phyloP scores from a whole-genome alignment of 345 rosid genomes.

The Ricinus communis region DNA sequence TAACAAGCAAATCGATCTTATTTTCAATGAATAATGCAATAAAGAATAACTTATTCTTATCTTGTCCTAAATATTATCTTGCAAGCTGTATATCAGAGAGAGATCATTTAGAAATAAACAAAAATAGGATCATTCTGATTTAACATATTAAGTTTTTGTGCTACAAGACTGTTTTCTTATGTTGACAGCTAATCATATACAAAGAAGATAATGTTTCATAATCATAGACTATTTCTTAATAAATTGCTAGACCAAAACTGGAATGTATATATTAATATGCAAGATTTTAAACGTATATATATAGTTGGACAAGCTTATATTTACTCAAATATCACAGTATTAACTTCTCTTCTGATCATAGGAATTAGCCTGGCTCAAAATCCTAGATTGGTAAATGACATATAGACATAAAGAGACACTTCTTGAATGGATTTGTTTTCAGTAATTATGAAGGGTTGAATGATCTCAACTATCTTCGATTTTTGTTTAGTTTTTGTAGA shows the following conservation, averaged over 20 bases:
- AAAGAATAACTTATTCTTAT: not conserved
- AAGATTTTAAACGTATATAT: no score
- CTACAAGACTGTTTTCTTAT: not conserved
- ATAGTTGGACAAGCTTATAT: no score
- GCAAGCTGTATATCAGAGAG: not conserved
- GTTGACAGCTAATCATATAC: not conserved
- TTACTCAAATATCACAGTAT: no score
- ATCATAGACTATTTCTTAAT: no score
- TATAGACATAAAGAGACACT: not conserved
- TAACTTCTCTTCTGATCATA: not conserved
- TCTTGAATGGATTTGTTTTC: not conserved
- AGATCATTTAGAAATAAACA: not conserved
- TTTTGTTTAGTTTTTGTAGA: no score
- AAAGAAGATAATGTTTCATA: conserved; percentile 1
- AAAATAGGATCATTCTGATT: not conserved
- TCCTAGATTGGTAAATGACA: not conserved
- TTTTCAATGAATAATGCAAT: not conserved
- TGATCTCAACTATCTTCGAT: no score
- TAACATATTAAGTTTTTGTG: not conserved
- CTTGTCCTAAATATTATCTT: not conserved
- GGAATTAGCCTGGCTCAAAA: not conserved
- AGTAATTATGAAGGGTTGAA: no score
- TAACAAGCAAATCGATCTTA: not conserved
- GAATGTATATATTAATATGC: not conserved
- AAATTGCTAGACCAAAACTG: not conserved